Evolutionary conservation across 345 rosid species (phyloP), one percentile per base, ranked within the genome.

Genomic region (Eutrema heterophyllum): DNA sequence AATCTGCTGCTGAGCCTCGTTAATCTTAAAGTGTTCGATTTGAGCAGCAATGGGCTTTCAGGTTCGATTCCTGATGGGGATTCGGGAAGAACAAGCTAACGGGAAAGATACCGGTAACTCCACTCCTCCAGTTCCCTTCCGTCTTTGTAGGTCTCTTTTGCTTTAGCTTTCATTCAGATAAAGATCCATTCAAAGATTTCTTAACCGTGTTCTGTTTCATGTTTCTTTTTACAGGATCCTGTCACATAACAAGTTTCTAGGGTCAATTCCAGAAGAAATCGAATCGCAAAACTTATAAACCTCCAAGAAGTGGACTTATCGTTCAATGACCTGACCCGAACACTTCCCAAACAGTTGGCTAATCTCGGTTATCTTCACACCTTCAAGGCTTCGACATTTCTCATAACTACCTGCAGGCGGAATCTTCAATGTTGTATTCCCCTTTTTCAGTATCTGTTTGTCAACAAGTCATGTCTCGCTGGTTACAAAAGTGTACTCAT

Each of bases 371-470:
- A 81, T 56, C 87, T 94, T 24, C 68, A 45, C 33, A 73, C 83
- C 57, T 94, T 94, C 86, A 94, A n/a, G n/a, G n/a, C n/a, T n/a
- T n/a, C n/a, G n/a, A 94, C 84, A 88, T 94, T 68, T 89, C 97
- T 11, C 90, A 91, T 78, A 94, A 55, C 87, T 94, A 41, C 98
- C 98, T 68, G 79, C 89, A 10, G 96, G 96, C 26, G 89, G 87
- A 35, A 85, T 94, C 69, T 94, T 94, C 70, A 94, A 91, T 78
- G 84, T 89, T 51, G 81, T 94, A 54, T n/a, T 77, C 93, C 2
- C 90, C 97, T 6, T 71, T 72, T 38, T 87, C 97, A 2, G 88
- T 94, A 59, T 76, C 78, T 39, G 89, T 86, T 85, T 30, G 97
- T 84, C 68, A 91, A 86, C 54, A 87, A 77, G 57, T 88, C 98